A percentile compares a stretch with the other conserved stretches of the same genome.
Conservation (phyloP, 495 filamentous ascomycete species). For the Neurospora tetrasperma region DNA sequence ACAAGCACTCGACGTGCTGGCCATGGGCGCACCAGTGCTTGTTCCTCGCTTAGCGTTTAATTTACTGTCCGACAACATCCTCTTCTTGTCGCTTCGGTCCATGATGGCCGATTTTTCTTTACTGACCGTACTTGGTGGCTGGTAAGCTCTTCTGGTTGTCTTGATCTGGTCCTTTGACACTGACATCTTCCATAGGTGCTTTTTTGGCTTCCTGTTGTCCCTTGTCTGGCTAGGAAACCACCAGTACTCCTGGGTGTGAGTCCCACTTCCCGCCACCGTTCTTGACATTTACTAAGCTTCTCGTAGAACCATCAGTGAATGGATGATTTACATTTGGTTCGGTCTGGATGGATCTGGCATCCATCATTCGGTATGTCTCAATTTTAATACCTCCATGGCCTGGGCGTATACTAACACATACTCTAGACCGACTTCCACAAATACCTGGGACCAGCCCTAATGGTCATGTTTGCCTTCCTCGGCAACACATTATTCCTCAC, state of each 20-base stretch:
- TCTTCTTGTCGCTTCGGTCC: conserved; percentile 58
- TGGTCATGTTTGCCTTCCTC: conserved; percentile 63
- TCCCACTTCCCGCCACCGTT: background rate
- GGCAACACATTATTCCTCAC: conserved; percentile 71
- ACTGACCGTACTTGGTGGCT: conserved; percentile 52
- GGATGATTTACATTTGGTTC: conserved; percentile 80
- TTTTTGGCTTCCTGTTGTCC: conserved; percentile 61
- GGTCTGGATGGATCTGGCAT: conserved; percentile 66
- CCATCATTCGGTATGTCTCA: conserved; percentile 40
- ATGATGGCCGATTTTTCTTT: conserved; percentile 68
- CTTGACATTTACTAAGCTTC: background rate
- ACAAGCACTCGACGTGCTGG: conserved; percentile 56
- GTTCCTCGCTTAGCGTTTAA: conserved; percentile 67
- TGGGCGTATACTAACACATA: background rate
- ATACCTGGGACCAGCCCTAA: conserved; percentile 55
- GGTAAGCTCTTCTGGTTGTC: conserved; percentile 24
- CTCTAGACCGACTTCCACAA: conserved; percentile 48
- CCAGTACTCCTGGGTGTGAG: conserved; percentile 33
- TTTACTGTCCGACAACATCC: conserved; percentile 60
- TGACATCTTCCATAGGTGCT: conserved; percentile 32
- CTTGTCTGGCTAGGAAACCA: conserved; percentile 53
- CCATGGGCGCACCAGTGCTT: conserved; percentile 58
- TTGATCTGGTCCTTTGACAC: background rate
- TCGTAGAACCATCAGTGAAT: conserved; percentile 55
- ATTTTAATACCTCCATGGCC: background rate